Evolutionary conservation across 352 stramenopile genomes (phyloP).

Genomic region (Globisporangium middletonii): DNA sequence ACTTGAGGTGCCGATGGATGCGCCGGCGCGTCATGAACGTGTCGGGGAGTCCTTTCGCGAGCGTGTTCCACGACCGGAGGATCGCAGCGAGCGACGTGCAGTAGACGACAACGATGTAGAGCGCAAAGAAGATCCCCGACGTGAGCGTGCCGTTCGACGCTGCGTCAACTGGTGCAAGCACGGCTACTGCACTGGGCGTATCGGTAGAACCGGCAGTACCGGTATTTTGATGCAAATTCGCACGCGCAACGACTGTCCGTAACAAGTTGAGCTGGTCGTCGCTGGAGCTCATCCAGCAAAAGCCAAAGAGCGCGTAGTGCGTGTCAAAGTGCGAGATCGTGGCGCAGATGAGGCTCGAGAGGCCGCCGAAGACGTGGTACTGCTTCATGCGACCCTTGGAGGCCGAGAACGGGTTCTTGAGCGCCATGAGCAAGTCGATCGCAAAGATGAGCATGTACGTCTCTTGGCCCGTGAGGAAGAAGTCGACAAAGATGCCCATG

Average conservation of each 20-base stretch:
- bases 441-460: slow-evolving; percentile 89
- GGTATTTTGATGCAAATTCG: neutral
- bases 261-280: slow-evolving; percentile 28
- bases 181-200: neutral
- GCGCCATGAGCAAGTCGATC: slow-evolving; percentile 71
- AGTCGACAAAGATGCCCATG: slow-evolving; percentile 67
- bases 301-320: slow-evolving; percentile 69
- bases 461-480: slow-evolving; percentile 79
- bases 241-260: neutral
- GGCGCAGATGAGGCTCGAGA: slow-evolving; percentile 67
- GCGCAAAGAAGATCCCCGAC: slow-evolving; percentile 67
- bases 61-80: slow-evolving; percentile 73
- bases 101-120: slow-evolving; percentile 81
- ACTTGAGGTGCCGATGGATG: slow-evolving; percentile 80
- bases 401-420: slow-evolving; percentile 85
- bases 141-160: slow-evolving; percentile 36
- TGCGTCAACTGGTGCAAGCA: slow-evolving; percentile 1
- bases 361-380: slow-evolving; percentile 66
- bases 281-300: slow-evolving; percentile 72
- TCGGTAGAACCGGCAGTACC: neutral
- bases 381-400: slow-evolving; percentile 77
- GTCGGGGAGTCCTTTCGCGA: slow-evolving; percentile 65
- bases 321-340: slow-evolving; percentile 74
- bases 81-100: slow-evolving; percentile 73
- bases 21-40: slow-evolving; percentile 71